Evolutionary conservation across 78 protist genomes (phyloP), one percentile per base, ranked within the genome.

Genomic region (Dictyostelium brefeldianum): DNA sequence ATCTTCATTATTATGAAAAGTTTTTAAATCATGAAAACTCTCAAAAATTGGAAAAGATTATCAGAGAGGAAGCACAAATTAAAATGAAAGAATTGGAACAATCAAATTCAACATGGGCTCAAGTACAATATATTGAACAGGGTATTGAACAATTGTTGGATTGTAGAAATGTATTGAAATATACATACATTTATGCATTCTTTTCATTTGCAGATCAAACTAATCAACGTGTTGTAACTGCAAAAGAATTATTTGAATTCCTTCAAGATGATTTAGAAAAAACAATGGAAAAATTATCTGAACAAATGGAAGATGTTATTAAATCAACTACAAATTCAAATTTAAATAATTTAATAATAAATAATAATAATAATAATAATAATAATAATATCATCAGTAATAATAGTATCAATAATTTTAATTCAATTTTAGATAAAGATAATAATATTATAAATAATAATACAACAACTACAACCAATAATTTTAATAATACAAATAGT

Each of bases 251-350:
- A 5, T 91, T 91, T 75, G 95, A 91, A 73, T 91, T 83, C 80
- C 85, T 81, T 20, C 94, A 90, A 80, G 83, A 90, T 22, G 94
- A 90, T 64, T 70, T 90, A n/a, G 94, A 90, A 20, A 80, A 64
- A 59, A 80, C 89, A 41, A 90, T 89, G 20, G 90, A 80, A 27
- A 57, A 22, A 25, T 73, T 91, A 14, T 73, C 95, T 3, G 95
- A 91, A 41, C 77, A 67, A 20, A 67, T 91, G 89, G 95, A 81
- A 43, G 83, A 82, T 5, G 74, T 81, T 15, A 22, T 79, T n/a
- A 83, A 87, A 22, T 59, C 78, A n/a, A 25, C 56, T 4, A n/a
- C 65, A 9, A 74, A n/a, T 81, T 69, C 29, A 12, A 78, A 27
- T 15, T 36, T 36, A 36, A 36, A 36, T 36, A 36, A 36, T 36